phyloP scores from a whole-genome alignment of 2,329 filamentous ascomycete genomes.

The Neofusicoccum parvum region DNA sequence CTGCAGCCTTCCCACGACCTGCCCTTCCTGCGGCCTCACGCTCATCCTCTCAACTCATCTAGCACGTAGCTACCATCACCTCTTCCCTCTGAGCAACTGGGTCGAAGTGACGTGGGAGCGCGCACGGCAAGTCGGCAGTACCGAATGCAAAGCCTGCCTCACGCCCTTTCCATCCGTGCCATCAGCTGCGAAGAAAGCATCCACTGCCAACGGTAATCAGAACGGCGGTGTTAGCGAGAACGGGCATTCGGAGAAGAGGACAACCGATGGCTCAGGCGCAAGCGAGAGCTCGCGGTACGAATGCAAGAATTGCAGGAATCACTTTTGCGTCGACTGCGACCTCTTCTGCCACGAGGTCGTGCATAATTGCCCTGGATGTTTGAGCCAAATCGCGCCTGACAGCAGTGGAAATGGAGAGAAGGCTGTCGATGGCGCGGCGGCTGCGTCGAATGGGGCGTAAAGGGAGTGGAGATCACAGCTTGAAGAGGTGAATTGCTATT shows the following conservation, averaged over 20 bases:
- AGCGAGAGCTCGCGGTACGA: conserved; percentile 88
- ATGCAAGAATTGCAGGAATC: conserved; percentile 80
- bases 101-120: conserved; percentile 81
- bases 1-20: conserved; percentile 86
- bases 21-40: conserved; percentile 86
- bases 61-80: conserved; percentile 42
- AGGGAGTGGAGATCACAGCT: too few species aligned
- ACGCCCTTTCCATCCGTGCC: conserved; percentile 65
- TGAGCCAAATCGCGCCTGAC: conserved; percentile 37
- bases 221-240: conserved; percentile 23
- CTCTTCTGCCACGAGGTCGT: conserved; percentile 91
- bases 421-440: background rate
- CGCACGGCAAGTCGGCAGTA: conserved; percentile 52
- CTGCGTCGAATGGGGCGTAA: background rate
- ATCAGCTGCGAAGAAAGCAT: conserved; percentile 15
- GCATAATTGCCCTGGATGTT: conserved; percentile 94
- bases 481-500: too few species aligned
- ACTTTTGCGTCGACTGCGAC: conserved; percentile 98
- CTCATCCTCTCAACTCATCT: conserved; percentile 80
- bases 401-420: too few species aligned
- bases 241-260: conserved; percentile 35
- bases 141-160: conserved; percentile 78
- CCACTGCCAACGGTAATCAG: conserved; percentile 20
- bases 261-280: conserved; percentile 59
- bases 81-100: conserved; percentile 73